Conservation (phyloP, 768 basidiomycete species). For the Phanerochaete sordida region DNA sequence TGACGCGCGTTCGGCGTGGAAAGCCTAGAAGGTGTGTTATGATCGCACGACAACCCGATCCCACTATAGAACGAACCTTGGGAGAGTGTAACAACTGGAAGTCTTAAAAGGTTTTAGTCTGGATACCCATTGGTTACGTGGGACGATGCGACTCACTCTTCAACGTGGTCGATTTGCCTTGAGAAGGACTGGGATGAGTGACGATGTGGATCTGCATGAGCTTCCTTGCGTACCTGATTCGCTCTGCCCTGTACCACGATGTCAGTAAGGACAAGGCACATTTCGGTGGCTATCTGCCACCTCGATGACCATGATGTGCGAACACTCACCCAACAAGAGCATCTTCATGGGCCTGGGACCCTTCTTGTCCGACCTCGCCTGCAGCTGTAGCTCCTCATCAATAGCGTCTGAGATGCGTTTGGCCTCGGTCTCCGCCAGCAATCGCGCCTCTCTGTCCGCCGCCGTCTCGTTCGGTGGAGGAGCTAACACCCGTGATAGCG, state of each 20-base stretch:
- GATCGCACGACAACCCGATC: neutral
- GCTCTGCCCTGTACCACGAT: conserved; percentile 24
- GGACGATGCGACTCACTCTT: conserved; percentile 28
- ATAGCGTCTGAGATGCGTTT: conserved; percentile 50
- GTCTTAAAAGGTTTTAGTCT: conserved; percentile 36
- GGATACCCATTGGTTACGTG: neutral
- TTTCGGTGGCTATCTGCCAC: neutral
- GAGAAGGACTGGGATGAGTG: neutral
- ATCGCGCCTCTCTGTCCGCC: conserved; percentile 40
- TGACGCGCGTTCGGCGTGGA: conserved; percentile 67
- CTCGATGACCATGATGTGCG: neutral
- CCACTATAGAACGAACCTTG: conserved; percentile 21
- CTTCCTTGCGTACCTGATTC: conserved; percentile 25
- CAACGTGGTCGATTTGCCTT: conserved; percentile 36
- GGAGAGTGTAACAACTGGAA: conserved; percentile 67
- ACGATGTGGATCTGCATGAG: neutral
- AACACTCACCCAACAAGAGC: conserved; percentile 30
- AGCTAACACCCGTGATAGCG: conserved; percentile 47
- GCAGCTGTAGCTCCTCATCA: conserved; percentile 34
- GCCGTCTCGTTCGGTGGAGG: conserved; percentile 57
- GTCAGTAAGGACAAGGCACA: neutral
- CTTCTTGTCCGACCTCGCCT: conserved; percentile 25
- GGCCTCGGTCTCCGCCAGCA: conserved; percentile 51
- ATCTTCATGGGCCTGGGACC: conserved; percentile 31
- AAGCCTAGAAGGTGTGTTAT: conserved; percentile 33